A percentile compares a stretch with the other conserved stretches of the same genome.
phyloP scores from a whole-genome alignment of 495 filamentous ascomycete genomes.

The Tricharina praecox region DNA sequence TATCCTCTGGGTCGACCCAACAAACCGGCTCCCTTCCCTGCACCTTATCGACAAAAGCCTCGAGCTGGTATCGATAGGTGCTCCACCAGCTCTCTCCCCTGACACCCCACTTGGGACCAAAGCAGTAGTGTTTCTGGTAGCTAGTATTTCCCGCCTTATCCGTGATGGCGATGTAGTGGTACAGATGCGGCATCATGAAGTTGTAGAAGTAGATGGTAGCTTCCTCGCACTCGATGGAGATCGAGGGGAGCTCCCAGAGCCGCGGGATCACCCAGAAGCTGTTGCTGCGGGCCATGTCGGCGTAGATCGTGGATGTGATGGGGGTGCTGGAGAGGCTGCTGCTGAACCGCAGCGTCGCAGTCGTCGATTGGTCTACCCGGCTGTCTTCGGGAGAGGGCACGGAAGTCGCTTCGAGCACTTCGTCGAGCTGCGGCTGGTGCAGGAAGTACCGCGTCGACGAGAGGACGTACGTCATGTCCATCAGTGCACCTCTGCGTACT shows the following conservation, averaged over 20 bases:
- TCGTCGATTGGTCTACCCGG: slow-evolving; percentile 18
- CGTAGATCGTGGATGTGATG: slow-evolving; percentile 21
- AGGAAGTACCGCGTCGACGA: slow-evolving; percentile 31
- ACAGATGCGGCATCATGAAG: slow-evolving; percentile 29
- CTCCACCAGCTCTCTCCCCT: slow-evolving; percentile 24
- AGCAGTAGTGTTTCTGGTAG: slow-evolving; percentile 15
- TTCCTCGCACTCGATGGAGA: slow-evolving; percentile 29
- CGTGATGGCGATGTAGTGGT: slow-evolving; percentile 29
- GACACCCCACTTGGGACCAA: slow-evolving; percentile 19
- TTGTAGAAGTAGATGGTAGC: slow-evolving; percentile 29
- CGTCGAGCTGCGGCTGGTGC: slow-evolving; percentile 22
- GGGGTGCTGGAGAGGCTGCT: slow-evolving; percentile 2
- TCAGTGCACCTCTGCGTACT: slow-evolving; percentile 41
- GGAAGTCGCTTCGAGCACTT: slow-evolving; percentile 29
- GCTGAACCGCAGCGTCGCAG: slow-evolving; percentile 22
- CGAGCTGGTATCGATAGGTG: slow-evolving; percentile 25
- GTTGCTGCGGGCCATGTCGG: slow-evolving; percentile 23
- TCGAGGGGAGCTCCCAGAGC: slow-evolving; percentile 27
- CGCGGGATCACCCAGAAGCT: slow-evolving; percentile 15
- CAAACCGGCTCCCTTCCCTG: slow-evolving; percentile 19
- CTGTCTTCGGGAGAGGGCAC: not conserved
- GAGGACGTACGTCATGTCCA: slow-evolving; percentile 41
- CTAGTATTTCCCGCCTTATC: slow-evolving; percentile 25
- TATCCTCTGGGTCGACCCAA: slow-evolving; percentile 26
- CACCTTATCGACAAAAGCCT: slow-evolving; percentile 26